Evolutionary conservation across 306 rosid species (phyloP).

Genomic region (Cicer pinnatifidum): DNA sequence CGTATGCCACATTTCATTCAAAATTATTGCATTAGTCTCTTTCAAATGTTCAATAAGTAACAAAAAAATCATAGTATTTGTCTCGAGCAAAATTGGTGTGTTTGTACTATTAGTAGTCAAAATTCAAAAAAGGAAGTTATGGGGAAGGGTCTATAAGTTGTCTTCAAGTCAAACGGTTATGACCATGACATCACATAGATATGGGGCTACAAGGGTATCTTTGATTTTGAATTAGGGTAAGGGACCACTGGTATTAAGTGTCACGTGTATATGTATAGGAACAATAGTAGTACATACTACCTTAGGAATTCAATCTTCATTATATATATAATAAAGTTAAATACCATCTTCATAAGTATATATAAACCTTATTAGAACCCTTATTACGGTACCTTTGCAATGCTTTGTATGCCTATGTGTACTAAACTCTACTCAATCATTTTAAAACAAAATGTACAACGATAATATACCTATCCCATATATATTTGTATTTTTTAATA

Average conservation of each 20-base stretch:
- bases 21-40: slow-evolving; percentile 24
- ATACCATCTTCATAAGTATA: neutral
- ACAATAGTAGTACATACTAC: slow-evolving; percentile 13
- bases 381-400: slow-evolving; percentile 19
- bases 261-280: slow-evolving; percentile 48
- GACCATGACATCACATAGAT: slow-evolving; percentile 66
- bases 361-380: neutral
- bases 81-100: neutral
- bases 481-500: slow-evolving; percentile 14
- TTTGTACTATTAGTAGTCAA: slow-evolving; percentile 51
- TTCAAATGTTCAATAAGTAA: neutral
- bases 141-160: slow-evolving; percentile 49
- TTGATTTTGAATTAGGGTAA: slow-evolving; percentile 40
- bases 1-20: neutral
- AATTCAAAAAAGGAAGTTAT: slow-evolving; percentile 42
- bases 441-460: neutral
- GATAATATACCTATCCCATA: neutral
- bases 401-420: slow-evolving; percentile 26
- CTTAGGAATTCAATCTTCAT: slow-evolving; percentile 36
- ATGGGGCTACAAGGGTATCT: slow-evolving; percentile 51
- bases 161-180: slow-evolving; percentile 71
- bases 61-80: neutral
- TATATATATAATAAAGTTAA: neutral
- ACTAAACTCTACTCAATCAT: slow-evolving; percentile 26
- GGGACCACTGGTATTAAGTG: slow-evolving; percentile 47